Percentiles rank a stretch among this genome's conserved stretches.
These are phyloP conservation scores for Ascochyta rabiei DNA, from an alignment of 2,329 filamentous ascomycete species.

Conservation along the genomic window DNA sequence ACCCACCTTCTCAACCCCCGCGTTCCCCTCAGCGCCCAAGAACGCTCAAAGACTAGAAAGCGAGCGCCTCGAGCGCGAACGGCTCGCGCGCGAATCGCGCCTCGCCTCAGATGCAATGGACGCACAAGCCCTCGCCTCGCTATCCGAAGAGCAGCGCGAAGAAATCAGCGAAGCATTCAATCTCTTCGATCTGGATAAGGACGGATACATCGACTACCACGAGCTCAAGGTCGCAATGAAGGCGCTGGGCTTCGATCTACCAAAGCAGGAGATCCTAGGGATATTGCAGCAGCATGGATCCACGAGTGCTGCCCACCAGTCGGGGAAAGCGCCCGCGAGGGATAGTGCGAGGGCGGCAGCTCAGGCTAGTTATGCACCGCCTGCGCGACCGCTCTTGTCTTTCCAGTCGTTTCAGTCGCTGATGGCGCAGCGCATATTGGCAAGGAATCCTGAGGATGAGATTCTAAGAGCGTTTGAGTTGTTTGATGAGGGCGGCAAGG, in stretches of 20 bases:
- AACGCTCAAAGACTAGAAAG: slow-evolving; percentile 50
- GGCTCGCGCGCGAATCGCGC: slow-evolving; percentile 46
- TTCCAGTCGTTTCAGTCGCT: slow-evolving; percentile 75
- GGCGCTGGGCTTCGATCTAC: slow-evolving; percentile 89
- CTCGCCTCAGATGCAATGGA: slow-evolving; percentile 44
- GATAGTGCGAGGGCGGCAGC: slow-evolving; percentile 20
- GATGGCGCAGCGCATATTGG: slow-evolving; percentile 77
- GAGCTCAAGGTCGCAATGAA: slow-evolving; percentile 97
- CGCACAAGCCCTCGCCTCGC: slow-evolving; percentile 57
- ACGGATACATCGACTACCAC: slow-evolving; percentile 93
- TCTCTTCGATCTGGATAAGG: slow-evolving; percentile 96
- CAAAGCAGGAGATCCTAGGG: slow-evolving; percentile 81
- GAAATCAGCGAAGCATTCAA: slow-evolving; percentile 97
- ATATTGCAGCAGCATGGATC: slow-evolving; percentile 79
- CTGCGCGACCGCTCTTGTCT: slow-evolving; percentile 69
- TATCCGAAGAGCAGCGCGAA: slow-evolving; percentile 88
- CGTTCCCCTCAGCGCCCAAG: slow-evolving; percentile 52
- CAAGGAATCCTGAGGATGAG: slow-evolving; percentile 87
- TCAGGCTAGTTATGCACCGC: slow-evolving; percentile 23
- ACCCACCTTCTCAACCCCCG: slow-evolving; percentile 38
- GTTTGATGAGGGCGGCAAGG: slow-evolving; percentile 92
- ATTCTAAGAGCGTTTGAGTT: slow-evolving; percentile 89
- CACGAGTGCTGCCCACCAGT: too few relatives aligned
- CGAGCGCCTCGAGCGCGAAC: slow-evolving; percentile 50
- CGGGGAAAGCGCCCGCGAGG: slow-evolving; percentile 7